phyloP scores from a whole-genome alignment of 441 rosid species.

The Mallotus japonicus region DNA sequence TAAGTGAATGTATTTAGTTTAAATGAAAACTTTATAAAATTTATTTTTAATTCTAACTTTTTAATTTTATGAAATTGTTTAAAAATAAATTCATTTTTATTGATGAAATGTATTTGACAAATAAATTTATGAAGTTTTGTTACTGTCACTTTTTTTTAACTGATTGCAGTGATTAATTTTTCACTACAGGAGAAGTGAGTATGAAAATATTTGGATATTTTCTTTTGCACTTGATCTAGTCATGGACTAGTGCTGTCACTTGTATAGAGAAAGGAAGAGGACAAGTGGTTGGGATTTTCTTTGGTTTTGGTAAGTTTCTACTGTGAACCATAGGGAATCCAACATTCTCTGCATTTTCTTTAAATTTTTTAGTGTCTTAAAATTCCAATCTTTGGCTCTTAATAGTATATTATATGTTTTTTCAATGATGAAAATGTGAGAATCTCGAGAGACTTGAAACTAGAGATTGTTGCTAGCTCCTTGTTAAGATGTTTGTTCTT shows the following conservation, averaged over 20 bases:
- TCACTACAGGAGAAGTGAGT: too few relatives aligned
- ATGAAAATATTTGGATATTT: too few relatives aligned
- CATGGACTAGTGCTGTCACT: slow-evolving; percentile 10
- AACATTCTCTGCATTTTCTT: slow-evolving; percentile 42
- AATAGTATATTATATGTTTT: not conserved
- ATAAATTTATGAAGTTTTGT: not conserved
- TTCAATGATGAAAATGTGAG: slow-evolving; percentile 30
- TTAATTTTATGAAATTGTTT: too few relatives aligned
- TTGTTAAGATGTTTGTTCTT: slow-evolving; percentile 32
- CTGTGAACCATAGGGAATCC: slow-evolving; percentile 43
- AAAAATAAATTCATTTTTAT: too few relatives aligned
- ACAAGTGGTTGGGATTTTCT: slow-evolving; percentile 24
- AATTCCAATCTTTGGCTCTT: slow-evolving; percentile 18
- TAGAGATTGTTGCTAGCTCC: slow-evolving; percentile 36
- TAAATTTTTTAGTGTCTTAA: not conserved
- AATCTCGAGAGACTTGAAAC: slow-evolving; percentile 43
- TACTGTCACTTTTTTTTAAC: slow-evolving; percentile 24
- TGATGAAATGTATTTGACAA: too few relatives aligned
- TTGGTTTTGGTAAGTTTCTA: slow-evolving; percentile 27
- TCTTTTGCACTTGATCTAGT: too few relatives aligned
- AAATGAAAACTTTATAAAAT: too few relatives aligned
- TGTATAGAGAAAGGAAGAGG: slow-evolving; percentile 18
- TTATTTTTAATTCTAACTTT: too few relatives aligned
- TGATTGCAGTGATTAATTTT: too few relatives aligned
- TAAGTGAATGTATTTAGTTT: too few relatives aligned